A percentile compares a stretch with the other conserved stretches of the same genome.
Conservation (phyloP, 2,329 filamentous ascomycete genomes). For the Tolypocladium endophyticum region DNA sequence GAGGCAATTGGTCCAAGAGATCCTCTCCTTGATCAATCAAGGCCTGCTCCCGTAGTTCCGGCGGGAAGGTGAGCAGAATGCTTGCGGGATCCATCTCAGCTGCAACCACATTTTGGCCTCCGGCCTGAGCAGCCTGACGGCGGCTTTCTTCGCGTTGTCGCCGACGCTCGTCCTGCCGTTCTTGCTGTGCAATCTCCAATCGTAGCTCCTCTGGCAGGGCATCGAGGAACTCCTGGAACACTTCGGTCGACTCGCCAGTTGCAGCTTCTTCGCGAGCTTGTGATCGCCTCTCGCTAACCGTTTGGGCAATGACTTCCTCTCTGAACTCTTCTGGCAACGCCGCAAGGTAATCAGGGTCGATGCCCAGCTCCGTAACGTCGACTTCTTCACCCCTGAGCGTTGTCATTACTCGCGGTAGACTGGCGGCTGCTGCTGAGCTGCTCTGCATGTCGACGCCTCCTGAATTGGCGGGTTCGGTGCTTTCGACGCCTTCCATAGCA, state of each 20-base stretch:
- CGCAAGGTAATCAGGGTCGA: constrained; percentile 87
- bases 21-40: constrained; percentile 88
- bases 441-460: constrained; percentile 17
- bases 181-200: constrained; percentile 81
- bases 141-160: constrained; percentile 75
- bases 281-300: constrained; percentile 72
- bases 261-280: constrained; percentile 60
- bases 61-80: constrained; percentile 83
- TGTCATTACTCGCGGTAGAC: constrained; percentile 56
- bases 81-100: constrained; percentile 88
- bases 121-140: constrained; percentile 47
- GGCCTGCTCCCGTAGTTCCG: constrained; percentile 73
- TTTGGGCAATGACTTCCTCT: constrained; percentile 90
- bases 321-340: constrained; percentile 96
- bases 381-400: constrained; percentile 78
- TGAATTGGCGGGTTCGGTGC: constrained; percentile 25
- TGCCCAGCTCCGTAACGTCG: constrained; percentile 89
- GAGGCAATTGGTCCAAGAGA: constrained; percentile 71
- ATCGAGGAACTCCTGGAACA: constrained; percentile 88
- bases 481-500: constrained; percentile 74
- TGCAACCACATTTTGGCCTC: constrained; percentile 37
- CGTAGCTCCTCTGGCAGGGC: constrained; percentile 85
- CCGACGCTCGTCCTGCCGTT: constrained; percentile 78
- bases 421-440: constrained; percentile 3
- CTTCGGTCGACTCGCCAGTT: constrained; percentile 67